Conservation (phyloP, 164 flowering plant genomes). For the Stephania yunnanensis region DNA sequence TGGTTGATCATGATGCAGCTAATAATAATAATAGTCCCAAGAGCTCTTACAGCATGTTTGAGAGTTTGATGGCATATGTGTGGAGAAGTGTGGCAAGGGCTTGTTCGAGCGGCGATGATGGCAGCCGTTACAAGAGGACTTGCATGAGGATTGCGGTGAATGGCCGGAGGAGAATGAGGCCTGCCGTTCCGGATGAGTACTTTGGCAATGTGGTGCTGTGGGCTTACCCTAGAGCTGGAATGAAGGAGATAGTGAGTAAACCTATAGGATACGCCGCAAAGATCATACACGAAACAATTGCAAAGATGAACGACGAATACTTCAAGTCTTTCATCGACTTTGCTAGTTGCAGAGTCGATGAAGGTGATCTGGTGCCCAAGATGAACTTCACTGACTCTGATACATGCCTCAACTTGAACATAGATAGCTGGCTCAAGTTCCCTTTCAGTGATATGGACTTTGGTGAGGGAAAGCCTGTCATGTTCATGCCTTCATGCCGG, state of each 20-base stretch:
- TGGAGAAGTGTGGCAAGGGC: not conserved
- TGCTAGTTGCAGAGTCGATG: not conserved
- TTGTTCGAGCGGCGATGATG: not conserved
- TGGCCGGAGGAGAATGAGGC: not conserved
- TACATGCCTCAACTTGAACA: not conserved
- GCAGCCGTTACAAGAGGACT: not conserved
- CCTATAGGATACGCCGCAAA: not conserved
- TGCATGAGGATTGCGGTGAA: not conserved
- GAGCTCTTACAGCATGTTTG: not conserved
- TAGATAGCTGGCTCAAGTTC: slow-evolving; percentile 1
- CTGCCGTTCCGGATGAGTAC: not conserved
- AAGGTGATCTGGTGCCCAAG: not conserved
- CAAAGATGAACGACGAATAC: not conserved
- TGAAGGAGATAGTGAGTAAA: not conserved
- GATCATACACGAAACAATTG: not conserved
- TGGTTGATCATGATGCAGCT: not conserved
- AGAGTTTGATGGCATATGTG: not conserved
- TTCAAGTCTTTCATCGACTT: slow-evolving; percentile 5
- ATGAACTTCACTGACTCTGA: not conserved
- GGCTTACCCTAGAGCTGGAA: not conserved
- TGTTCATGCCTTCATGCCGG: not conserved
- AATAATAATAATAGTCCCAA: not conserved
- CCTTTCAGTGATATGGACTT: not conserved
- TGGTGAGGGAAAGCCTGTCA: not conserved
- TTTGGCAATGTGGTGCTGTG: not conserved